These are phyloP conservation scores for Xylariaceae sp. DNA, from an alignment of 2,329 filamentous ascomycete species.

Conservation along the genomic window DNA sequence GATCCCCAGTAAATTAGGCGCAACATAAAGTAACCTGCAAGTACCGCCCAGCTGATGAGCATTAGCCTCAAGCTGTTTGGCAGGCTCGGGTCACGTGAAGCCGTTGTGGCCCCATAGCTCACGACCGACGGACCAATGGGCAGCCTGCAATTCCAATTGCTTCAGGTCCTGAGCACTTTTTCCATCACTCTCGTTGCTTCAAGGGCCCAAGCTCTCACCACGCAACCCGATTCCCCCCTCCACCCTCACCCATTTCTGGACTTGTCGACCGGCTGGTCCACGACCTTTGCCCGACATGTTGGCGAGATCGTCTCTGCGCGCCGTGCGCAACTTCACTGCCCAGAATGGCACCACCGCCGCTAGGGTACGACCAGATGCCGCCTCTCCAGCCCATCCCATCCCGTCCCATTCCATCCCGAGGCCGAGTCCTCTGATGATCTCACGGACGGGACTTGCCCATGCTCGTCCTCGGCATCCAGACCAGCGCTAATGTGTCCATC, in stretches of 20 bases:
- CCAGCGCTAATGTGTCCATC: conserved; percentile 16
- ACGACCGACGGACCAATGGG: conserved; percentile 24
- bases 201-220: conserved; percentile 21
- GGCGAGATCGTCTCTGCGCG: conserved; percentile 85
- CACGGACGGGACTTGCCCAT: conserved; percentile 33
- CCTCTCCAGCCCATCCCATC: background rate
- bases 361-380: conserved; percentile 56
- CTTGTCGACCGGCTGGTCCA: conserved; percentile 30
- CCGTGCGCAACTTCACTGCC: conserved; percentile 77
- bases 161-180: conserved; percentile 33
- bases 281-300: conserved; percentile 67
- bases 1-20: background rate
- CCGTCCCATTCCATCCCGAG: conserved; percentile 18
- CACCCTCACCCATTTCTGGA: conserved; percentile 23
- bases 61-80: conserved; percentile 42
- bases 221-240: conserved; percentile 20
- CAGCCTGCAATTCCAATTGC: conserved; percentile 31
- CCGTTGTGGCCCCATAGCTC: conserved; percentile 13
- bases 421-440: background rate
- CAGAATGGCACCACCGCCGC: conserved; percentile 67
- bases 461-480: conserved; percentile 1
- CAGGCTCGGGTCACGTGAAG: conserved; percentile 17
- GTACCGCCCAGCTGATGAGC: background rate
- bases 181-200: conserved; percentile 22
- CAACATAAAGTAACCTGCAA: background rate